Base-by-base conservation (phyloP, 2,329 filamentous ascomycete species). In the Escovopsis sp. region DNA sequence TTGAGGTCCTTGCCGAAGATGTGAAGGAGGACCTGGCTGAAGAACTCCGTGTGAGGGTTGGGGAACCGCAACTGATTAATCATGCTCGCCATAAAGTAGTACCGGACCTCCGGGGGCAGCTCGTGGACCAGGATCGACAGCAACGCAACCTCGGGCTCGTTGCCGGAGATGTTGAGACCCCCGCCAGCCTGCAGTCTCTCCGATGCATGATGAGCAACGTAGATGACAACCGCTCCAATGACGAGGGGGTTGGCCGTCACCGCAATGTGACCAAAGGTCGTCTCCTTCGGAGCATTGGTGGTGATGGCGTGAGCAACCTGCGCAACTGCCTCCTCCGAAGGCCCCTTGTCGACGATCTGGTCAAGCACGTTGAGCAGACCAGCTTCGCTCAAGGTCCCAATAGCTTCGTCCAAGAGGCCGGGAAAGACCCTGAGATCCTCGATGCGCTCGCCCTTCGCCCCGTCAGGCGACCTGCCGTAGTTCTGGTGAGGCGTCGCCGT, bases 61-160 rank as follows among this genome's bases (percentile, higher is more conserved):
- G 88, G 86, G 58, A 82, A 94, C 46, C 91, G 83, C 39, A 98
- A 74, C 62, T 96, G 88, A 60, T 96, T 94, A 43, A 85, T 74
- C 56, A 98, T 85, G 49, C 84, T 84, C 51, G 74, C 79, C 43
- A 96, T 63, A 44, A 98, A 68, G 57, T 85, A 84, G 64, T 94
- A 94, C 41, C 88, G 80, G 16, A 79, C 78, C 60, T 93, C 85
- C 1, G 84, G 74, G 33, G 74, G 70, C 33, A 93, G 68, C 46
- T 83, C 81, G 51, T 82, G 80, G 9, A 84, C 74, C 27, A 98
- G 70, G 51, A 83, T 79, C 45, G 81, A 81, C 45, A 98, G 64
- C 12, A 91, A 68, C 37, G 75, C 75, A 31, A 82, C 76, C 50
- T 89, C 82, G 27, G 60, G 50, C 45, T 64, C 61, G 25, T 54